phyloP scores from a whole-genome alignment of 2,329 filamentous ascomycete genomes.

The Ilyonectria mors-panacis region DNA sequence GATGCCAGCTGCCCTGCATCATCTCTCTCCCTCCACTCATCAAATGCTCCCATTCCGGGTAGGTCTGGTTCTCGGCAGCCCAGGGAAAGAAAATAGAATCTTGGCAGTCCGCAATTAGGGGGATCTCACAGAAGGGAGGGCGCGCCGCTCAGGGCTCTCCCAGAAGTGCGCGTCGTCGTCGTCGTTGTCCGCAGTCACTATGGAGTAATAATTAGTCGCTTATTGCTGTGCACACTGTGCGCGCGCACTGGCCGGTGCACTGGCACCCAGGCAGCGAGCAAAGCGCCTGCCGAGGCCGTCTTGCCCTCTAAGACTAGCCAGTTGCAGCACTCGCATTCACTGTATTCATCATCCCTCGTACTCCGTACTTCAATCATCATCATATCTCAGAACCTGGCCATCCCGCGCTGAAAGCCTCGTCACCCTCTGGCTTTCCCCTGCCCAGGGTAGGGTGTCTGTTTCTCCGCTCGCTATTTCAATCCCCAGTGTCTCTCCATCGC shows the following conservation, averaged over 20 bases:
- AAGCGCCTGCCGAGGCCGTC: neutral
- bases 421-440: slow-evolving; percentile 10
- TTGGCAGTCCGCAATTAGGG: neutral
- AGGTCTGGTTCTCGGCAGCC: neutral
- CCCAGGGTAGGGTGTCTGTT: slow-evolving; percentile 13
- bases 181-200: neutral
- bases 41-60: neutral
- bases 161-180: slow-evolving; percentile 9
- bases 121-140: neutral
- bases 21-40: neutral
- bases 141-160: neutral
- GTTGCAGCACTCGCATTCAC: neutral
- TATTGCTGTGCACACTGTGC: neutral
- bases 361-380: slow-evolving; percentile 6
- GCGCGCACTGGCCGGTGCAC: neutral
- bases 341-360: slow-evolving; percentile 1
- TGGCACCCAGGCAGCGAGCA: neutral
- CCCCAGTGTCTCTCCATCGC: slow-evolving; percentile 1
- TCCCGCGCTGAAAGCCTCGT: slow-evolving; percentile 1
- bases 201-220: neutral
- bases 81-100: neutral
- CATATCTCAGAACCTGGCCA: slow-evolving; percentile 2
- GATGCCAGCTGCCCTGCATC: neutral
- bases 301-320: neutral
- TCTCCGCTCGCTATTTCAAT: neutral